A percentile compares a stretch with the other conserved stretches of the same genome.
Evolutionary conservation across 2,329 filamentous ascomycete species (phyloP).

Genomic region (Arthrocladium fulminans): DNA sequence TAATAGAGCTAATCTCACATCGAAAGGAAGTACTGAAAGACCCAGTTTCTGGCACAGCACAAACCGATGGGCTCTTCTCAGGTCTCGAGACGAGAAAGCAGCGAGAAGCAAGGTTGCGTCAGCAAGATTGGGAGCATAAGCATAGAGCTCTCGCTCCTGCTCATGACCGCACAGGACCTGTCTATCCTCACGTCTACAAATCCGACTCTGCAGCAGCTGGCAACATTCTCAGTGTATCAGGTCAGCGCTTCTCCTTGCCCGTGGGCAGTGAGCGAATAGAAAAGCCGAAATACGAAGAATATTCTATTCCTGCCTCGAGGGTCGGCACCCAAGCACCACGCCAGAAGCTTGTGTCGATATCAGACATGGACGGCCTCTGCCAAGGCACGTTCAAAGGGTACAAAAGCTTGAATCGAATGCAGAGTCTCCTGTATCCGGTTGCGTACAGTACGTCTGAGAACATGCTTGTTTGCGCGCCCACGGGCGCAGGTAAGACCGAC

Average conservation of each 20-base stretch:
- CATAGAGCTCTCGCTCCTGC: conserved; percentile 59
- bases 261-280: conserved; percentile 63
- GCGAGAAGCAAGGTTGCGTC: conserved; percentile 66
- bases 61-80: conserved; percentile 40
- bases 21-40: conserved; percentile 55
- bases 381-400: conserved; percentile 89
- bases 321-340: conserved; percentile 65
- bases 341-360: conserved; percentile 68
- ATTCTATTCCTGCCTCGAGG: conserved; percentile 71
- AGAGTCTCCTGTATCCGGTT: conserved; percentile 89
- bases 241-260: conserved; percentile 75
- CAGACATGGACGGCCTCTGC: conserved; percentile 80
- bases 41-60: conserved; percentile 25
- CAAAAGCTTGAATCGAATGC: conserved; percentile 91
- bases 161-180: conserved; percentile 59
- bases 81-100: conserved; percentile 66
- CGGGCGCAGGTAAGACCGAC: conserved; percentile 97
- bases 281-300: conserved; percentile 76
- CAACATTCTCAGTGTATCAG: conserved; percentile 71
- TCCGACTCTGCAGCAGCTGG: conserved; percentile 60
- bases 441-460: conserved; percentile 95
- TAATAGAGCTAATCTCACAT: conserved; percentile 79
- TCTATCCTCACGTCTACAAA: conserved; percentile 92
- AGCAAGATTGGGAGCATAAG: conserved; percentile 77
- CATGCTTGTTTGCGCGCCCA: conserved; percentile 96